These are phyloP conservation scores for Kluyveromyces marxianus DNA, from an alignment of 1,139 yeast species.

Conservation along the genomic window DNA sequence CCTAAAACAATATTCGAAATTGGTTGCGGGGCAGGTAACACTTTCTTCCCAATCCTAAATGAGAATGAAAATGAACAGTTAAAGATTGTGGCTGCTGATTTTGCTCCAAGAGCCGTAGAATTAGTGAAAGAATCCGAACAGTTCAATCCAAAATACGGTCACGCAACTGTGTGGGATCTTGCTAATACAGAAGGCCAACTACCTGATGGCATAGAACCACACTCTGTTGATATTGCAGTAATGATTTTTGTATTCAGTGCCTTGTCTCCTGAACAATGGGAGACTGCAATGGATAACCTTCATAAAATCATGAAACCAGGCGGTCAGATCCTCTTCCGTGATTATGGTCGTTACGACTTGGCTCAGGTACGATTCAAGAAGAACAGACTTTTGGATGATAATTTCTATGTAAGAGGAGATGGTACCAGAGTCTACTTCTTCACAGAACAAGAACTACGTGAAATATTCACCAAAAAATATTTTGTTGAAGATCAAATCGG, in stretches of 20 bases:
- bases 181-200: constrained; percentile 65
- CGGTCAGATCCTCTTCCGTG: constrained; percentile 82
- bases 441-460: constrained; percentile 82
- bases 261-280: constrained; percentile 87
- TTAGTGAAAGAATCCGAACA: constrained; percentile 59
- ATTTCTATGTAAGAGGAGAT: constrained; percentile 94
- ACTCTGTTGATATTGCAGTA: constrained; percentile 83
- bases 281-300: constrained; percentile 64
- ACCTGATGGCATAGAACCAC: constrained; percentile 79
- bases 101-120: constrained; percentile 83
- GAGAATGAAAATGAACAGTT: constrained; percentile 77
- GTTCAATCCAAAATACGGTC: constrained; percentile 59
- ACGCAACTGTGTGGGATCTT: constrained; percentile 92
- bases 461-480: constrained; percentile 56
- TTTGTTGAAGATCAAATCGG: constrained; percentile 72
- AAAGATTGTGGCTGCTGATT: constrained; percentile 79
- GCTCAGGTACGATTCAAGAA: constrained; percentile 94
- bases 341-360: constrained; percentile 90
- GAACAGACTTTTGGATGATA: constrained; percentile 78
- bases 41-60: constrained; percentile 79
- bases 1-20: constrained; percentile 74
- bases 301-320: constrained; percentile 79
- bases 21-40: constrained; percentile 99
- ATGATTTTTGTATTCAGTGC: constrained; percentile 95
- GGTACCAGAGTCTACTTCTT: constrained; percentile 97